Evolutionary conservation across 208 protist species (phyloP), one percentile per base, ranked within the genome.

Genomic region (Trypanosoma avium): DNA sequence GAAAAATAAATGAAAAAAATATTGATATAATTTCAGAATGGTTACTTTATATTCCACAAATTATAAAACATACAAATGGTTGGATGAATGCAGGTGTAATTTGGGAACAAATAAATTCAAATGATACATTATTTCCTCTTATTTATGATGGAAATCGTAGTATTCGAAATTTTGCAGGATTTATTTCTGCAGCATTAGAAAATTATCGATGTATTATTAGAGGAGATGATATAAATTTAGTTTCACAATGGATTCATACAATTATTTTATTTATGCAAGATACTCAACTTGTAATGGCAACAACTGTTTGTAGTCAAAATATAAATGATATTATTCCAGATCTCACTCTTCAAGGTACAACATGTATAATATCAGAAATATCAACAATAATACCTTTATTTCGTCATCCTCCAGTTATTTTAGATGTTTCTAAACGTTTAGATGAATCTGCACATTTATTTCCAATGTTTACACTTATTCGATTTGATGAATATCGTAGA

Each of bases 371-470:
- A 24, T 13, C 45, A 17, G 47, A 50, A 45, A 26, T 64, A 12
- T 24, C 53, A 10, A 36, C 32, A 40, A 9, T 36, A 9, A 26
- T 61, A 4, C 56, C 45, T 19, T 33, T 52, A 21, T 61, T 61
- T 24, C 40, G 33, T 21, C 45, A 24, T 17, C 47, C 42, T 27
- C 43, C n/a, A 27, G 58, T 50, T 24, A 33, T 64, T 12, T 26
- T 64, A n/a, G 58, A 52, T 27, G 58, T 52, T 15, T 32, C 35
- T 4, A 7, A 33, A 35, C 29, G 42, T 15, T 27, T 64, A 12
- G 42, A 52, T 26, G 58, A 64, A 22, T 15, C 58, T 33, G 21
- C 29, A 4, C 58, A 64, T 32, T 27, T 53, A 17, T 64, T 64
- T 45, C 58, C 58, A n/a, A 26, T 43, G 7, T 36, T 40, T 40